Evolutionary conservation across 768 basidiomycete genomes (phyloP).

Genomic region (Termitomyces sp.): DNA sequence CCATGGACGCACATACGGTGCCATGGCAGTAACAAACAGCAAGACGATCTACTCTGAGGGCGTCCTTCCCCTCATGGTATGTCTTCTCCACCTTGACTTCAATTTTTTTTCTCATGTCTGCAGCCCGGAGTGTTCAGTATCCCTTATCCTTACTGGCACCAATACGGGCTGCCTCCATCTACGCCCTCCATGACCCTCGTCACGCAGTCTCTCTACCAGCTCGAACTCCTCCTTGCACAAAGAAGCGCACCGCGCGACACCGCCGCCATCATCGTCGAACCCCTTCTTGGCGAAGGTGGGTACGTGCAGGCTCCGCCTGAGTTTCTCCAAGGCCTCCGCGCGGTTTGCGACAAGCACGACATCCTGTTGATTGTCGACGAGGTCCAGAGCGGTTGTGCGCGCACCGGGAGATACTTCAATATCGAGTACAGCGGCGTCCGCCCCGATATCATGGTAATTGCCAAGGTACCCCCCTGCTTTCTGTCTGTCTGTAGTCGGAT

Average conservation of each 20-base stretch:
- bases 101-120: background rate
- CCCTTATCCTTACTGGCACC: slow-evolving; percentile 94
- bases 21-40: slow-evolving; percentile 90
- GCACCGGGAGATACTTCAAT: slow-evolving; percentile 81
- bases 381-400: slow-evolving; percentile 85
- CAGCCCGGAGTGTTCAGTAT: slow-evolving; percentile 80
- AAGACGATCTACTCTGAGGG: slow-evolving; percentile 89
- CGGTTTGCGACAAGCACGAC: slow-evolving; percentile 81
- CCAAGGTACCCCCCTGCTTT: slow-evolving; percentile 55
- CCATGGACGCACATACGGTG: slow-evolving; percentile 91
- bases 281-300: slow-evolving; percentile 92
- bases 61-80: slow-evolving; percentile 75
- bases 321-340: slow-evolving; percentile 75
- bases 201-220: slow-evolving; percentile 65
- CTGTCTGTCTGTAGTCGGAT: background rate
- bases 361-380: slow-evolving; percentile 85
- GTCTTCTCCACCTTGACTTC: background rate
- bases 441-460: slow-evolving; percentile 86
- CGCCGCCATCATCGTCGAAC: slow-evolving; percentile 91
- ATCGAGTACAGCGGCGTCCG: slow-evolving; percentile 78
- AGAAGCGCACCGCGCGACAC: slow-evolving; percentile 82
- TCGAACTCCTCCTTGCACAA: slow-evolving; percentile 71
- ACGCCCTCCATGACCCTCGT: slow-evolving; percentile 56
- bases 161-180: slow-evolving; percentile 50
- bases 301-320: slow-evolving; percentile 83